Evolutionary conservation across 192 early-diverging fungal species (phyloP), one percentile per base, ranked within the genome.

Genomic region (Spizellomyces sp.): DNA sequence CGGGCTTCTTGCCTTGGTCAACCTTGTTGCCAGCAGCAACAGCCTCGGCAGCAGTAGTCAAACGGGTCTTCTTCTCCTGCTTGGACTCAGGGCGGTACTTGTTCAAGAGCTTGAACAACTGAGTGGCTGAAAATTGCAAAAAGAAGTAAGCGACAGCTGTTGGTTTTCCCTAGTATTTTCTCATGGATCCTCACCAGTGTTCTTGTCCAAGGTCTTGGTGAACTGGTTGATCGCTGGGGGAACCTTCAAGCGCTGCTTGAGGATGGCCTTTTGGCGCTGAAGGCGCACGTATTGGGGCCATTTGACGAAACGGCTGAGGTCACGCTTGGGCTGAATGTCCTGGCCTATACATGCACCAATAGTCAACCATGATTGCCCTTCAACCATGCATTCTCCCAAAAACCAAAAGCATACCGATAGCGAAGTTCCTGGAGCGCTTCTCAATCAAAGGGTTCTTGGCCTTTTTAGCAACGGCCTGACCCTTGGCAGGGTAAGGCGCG

Each of bases 161-260:
- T 36, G 27, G 27, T 0, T 36, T 36, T 36, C 3, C 27, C 27
- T 3, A 6, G 64, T 6, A 17, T 5, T 42, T 74, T 9, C 10
- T 42, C 36, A 59, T 9, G 62, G 15, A 48, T 15, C 43, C 78
- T 57, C 64, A 80, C 78, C 84, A 76, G 93, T 96, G 92, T 96
- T 98, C 90, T 95, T 95, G 90, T 99, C 98, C 73, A 96, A 83
- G 63, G 90, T 90, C 84, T 95, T 90, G 78, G 93, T 91, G 92
- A 99, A 99, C 89, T 99, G 98, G 92, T 98, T 96, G 89, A 99
- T 90, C 54, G 98, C 91, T 21, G 98, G 98, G 70, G 98, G 98
- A 47, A 99, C 98, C 94, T 98, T 98, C 74, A 99, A 88, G 84
- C 98, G 95, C 89, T 94, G 92, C 78, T 92, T 88, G 67, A 99